Evolutionary conservation across 306 rosid genomes (phyloP).

Genomic region (Fragaria vesca): DNA sequence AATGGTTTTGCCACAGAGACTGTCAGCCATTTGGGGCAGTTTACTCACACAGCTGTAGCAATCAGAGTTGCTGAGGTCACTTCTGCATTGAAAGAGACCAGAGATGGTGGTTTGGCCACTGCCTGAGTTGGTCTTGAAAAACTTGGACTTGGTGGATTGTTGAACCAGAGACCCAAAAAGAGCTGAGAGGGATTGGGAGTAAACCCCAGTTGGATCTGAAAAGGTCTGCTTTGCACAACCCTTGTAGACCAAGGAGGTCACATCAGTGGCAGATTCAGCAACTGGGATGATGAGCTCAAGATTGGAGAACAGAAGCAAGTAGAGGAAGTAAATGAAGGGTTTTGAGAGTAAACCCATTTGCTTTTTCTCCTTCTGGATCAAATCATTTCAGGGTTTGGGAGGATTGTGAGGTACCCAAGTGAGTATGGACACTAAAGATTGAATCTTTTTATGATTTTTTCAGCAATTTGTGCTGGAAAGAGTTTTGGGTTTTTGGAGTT

Average conservation of each 20-base stretch:
- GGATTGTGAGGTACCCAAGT: constrained; percentile 20
- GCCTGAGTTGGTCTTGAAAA: constrained; percentile 68
- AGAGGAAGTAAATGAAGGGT: constrained; percentile 33
- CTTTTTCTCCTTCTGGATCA: constrained; percentile 31
- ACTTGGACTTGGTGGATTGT: constrained; percentile 71
- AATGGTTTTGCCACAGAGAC: constrained; percentile 66
- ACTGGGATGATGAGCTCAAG: constrained; percentile 36
- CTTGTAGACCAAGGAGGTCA: constrained; percentile 70
- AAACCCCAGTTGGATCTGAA: constrained; percentile 79
- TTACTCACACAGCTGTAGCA: constrained; percentile 79
- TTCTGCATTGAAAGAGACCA: constrained; percentile 90
- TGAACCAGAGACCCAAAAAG: constrained; percentile 68
- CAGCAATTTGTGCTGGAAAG: constrained; percentile 25
- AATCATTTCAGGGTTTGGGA: constrained; percentile 45
- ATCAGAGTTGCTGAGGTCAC: constrained; percentile 70
- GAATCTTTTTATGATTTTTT: constrained; percentile 21
- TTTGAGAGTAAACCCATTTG: constrained; percentile 59
- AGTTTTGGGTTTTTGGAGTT: constrained; percentile 5
- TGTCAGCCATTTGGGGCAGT: constrained; percentile 56
- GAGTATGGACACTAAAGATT: constrained; percentile 5
- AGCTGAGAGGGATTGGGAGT: constrained; percentile 79
- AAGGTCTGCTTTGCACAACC: constrained; percentile 84
- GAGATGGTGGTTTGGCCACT: constrained; percentile 57
- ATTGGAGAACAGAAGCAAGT: constrained; percentile 20
- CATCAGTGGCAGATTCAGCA: constrained; percentile 57